Evolutionary conservation across 1,284 basidiomycete genomes (phyloP).

Genomic region (Ustilago loliicola): DNA sequence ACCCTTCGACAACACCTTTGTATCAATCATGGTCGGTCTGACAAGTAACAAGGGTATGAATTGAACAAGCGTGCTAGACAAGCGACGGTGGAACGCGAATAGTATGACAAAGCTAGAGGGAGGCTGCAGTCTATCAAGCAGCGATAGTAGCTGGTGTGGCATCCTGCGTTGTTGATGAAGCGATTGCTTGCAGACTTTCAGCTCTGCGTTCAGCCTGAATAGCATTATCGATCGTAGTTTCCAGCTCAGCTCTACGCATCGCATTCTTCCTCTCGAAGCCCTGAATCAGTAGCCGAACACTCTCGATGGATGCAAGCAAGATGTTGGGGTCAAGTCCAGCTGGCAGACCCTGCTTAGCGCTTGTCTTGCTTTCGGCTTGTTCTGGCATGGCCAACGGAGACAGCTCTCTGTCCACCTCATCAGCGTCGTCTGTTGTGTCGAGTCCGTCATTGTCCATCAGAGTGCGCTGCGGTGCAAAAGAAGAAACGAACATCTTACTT

Average conservation of each 20-base stretch:
- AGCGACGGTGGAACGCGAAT: neutral
- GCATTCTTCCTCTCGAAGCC: constrained; percentile 55
- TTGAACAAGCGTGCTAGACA: neutral
- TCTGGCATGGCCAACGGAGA: neutral
- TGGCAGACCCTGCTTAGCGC: neutral
- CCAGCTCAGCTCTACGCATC: constrained; percentile 46
- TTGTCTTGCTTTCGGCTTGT: neutral
- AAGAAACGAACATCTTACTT: constrained; percentile 29
- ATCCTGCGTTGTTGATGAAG: constrained; percentile 4
- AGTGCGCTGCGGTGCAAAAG: constrained; percentile 13
- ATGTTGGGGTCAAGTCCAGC: constrained; percentile 35
- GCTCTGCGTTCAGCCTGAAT: constrained; percentile 43
- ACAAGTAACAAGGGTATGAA: neutral
- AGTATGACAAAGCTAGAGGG: neutral
- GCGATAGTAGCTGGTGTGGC: neutral
- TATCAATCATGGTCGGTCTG: neutral
- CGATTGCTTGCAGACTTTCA: constrained; percentile 23
- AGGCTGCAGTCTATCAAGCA: too few species aligned
- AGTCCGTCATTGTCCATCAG: neutral
- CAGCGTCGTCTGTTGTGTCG: neutral
- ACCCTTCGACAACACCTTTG: neutral
- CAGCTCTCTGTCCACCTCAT: neutral
- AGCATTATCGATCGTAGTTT: constrained; percentile 44
- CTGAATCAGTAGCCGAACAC: constrained; percentile 47
- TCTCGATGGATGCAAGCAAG: constrained; percentile 53